A percentile compares a stretch with the other conserved stretches of the same genome.
These are phyloP conservation scores for Lophium mytilinum DNA, from an alignment of 495 filamentous ascomycete species.

Conservation along the genomic window DNA sequence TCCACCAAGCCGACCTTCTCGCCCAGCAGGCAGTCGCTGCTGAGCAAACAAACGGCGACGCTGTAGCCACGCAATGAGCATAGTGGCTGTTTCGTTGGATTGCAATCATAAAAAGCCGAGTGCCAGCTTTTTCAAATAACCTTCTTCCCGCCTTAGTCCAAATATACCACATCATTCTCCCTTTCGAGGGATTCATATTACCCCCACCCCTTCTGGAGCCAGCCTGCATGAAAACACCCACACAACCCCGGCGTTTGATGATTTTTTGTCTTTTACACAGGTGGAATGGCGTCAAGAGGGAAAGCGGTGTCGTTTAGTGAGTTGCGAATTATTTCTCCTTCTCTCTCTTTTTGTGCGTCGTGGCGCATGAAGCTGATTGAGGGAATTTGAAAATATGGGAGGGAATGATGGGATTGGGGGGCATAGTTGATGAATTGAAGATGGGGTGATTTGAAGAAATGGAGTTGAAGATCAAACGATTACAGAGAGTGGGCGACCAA, in stretches of 20 bases:
- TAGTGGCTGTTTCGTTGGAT: background rate
- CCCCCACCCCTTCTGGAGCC: background rate
- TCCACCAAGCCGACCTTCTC: constrained; percentile 69
- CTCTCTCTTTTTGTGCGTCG: too few relatives aligned
- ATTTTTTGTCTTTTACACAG: background rate
- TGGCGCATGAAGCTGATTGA: background rate
- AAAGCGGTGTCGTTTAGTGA: too few relatives aligned
- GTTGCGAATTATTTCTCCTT: too few relatives aligned
- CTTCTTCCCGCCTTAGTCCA: background rate
- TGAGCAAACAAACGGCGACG: constrained; percentile 1
- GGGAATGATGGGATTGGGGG: background rate
- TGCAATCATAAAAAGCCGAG: too few relatives aligned
- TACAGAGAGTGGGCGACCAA: background rate
- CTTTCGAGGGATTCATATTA: background rate
- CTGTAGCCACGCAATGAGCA: background rate
- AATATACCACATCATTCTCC: background rate
- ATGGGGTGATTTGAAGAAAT: background rate
- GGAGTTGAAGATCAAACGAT: background rate
- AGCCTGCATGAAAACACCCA: background rate
- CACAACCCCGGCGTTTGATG: background rate
- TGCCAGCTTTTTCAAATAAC: background rate
- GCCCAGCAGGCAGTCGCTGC: constrained; percentile 26
- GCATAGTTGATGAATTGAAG: background rate
- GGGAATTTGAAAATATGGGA: background rate
- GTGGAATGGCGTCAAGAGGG: background rate